A percentile compares a stretch with the other conserved stretches of the same genome.
These are phyloP conservation scores for Hawksworthiomyces lignivorus DNA, from an alignment of 2,329 filamentous ascomycete genomes.

Conservation along the genomic window DNA sequence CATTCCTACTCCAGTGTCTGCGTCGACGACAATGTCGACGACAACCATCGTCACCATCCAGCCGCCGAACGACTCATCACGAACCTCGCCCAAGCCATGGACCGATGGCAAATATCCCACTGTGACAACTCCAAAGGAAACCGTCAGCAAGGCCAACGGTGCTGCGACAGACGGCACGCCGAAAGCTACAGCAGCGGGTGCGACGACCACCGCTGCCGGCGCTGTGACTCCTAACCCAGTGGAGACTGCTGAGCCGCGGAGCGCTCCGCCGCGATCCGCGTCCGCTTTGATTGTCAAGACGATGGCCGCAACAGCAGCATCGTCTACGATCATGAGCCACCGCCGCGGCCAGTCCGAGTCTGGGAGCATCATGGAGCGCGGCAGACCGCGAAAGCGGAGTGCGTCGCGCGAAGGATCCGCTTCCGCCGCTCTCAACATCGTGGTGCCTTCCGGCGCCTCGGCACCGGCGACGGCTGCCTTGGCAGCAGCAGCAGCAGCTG, in stretches of 20 bases:
- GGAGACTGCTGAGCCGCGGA: not conserved
- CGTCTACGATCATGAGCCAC: slow-evolving; percentile 29
- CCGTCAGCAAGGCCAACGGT: slow-evolving; percentile 18
- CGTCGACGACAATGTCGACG: not conserved
- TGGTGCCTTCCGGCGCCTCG: slow-evolving; percentile 9
- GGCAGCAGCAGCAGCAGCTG: not conserved
- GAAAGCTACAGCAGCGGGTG: slow-evolving; percentile 14
- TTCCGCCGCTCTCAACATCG: slow-evolving; percentile 4
- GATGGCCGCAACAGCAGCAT: slow-evolving; percentile 2
- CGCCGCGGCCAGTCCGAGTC: slow-evolving; percentile 49
- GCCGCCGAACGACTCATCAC: not conserved
- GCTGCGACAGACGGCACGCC: too few species aligned
- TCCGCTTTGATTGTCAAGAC: not conserved
- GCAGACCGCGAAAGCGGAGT: slow-evolving; percentile 48
- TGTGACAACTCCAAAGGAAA: too few species aligned
- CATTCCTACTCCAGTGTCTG: slow-evolving; percentile 40
- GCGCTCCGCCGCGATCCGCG: not conserved
- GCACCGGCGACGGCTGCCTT: slow-evolving; percentile 11
- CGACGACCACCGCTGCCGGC: not conserved
- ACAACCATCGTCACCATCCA: slow-evolving; percentile 25
- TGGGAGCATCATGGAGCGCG: slow-evolving; percentile 52
- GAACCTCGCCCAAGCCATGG: too few species aligned
- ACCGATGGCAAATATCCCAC: too few species aligned
- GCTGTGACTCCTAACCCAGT: not conserved
- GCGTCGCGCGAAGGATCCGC: slow-evolving; percentile 18